A percentile compares a stretch with the other conserved stretches of the same genome.
Evolutionary conservation across 352 stramenopile species (phyloP).

Genomic region (Phytopythium vexans): DNA sequence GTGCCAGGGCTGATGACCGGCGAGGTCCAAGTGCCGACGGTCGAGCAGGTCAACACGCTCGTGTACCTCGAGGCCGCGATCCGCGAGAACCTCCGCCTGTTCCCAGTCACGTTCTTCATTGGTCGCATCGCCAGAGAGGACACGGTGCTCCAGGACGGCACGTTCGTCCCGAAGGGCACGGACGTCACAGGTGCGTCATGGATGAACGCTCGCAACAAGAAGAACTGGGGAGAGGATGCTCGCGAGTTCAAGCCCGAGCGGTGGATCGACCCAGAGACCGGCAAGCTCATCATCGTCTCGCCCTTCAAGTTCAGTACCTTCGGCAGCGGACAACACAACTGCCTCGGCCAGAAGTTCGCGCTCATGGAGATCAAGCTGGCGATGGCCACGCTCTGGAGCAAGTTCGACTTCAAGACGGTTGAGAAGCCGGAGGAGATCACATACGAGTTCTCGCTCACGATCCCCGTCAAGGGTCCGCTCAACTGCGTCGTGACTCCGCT

Average conservation of each 20-base stretch:
- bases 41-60: slow-evolving; percentile 42
- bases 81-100: slow-evolving; percentile 63
- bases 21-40: slow-evolving; percentile 23
- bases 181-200: slow-evolving; percentile 23
- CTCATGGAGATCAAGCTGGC: slow-evolving; percentile 62
- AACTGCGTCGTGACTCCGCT: slow-evolving; percentile 17
- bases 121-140: slow-evolving; percentile 33
- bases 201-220: slow-evolving; percentile 26
- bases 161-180: slow-evolving; percentile 28
- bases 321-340: slow-evolving; percentile 44
- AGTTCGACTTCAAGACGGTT: slow-evolving; percentile 44
- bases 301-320: slow-evolving; percentile 35
- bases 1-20: slow-evolving; percentile 23
- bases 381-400: slow-evolving; percentile 41
- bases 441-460: slow-evolving; percentile 47
- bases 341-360: slow-evolving; percentile 50
- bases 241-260: slow-evolving; percentile 59
- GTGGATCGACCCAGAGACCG: slow-evolving; percentile 42
- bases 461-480: slow-evolving; percentile 33
- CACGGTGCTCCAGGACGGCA: slow-evolving; percentile 45
- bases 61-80: slow-evolving; percentile 62
- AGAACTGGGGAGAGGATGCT: slow-evolving; percentile 46
- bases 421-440: slow-evolving; percentile 39
- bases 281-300: slow-evolving; percentile 25
- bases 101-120: slow-evolving; percentile 50